A percentile compares a stretch with the other conserved stretches of the same genome.
These are phyloP conservation scores for Camellia oleifera DNA, from an alignment of 179 eudicot genomes.

Conservation along the genomic window DNA sequence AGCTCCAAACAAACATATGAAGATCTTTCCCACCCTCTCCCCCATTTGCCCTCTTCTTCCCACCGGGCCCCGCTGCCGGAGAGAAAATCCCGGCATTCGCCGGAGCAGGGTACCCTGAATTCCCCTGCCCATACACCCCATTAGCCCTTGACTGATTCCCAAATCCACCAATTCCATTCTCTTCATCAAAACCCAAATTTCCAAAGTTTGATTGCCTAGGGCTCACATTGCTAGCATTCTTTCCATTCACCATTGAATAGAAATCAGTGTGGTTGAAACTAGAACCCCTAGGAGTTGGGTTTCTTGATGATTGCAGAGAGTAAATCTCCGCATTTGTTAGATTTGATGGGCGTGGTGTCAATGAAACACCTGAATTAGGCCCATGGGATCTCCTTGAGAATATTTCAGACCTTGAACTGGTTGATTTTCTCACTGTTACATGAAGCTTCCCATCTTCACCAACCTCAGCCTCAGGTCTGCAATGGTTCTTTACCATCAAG, in stretches of 20 bases:
- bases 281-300: slow-evolving; percentile 61
- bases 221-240: slow-evolving; percentile 44
- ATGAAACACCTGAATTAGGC: slow-evolving; percentile 36
- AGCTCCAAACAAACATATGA: slow-evolving; percentile 98
- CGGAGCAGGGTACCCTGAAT: slow-evolving; percentile 59
- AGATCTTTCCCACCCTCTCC: slow-evolving; percentile 69
- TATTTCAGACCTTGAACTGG: slow-evolving; percentile 49
- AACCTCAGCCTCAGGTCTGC: slow-evolving; percentile 48
- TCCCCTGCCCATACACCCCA: slow-evolving; percentile 31
- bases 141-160: slow-evolving; percentile 26
- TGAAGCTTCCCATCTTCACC: slow-evolving; percentile 60
- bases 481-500: slow-evolving; percentile 51
- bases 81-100: slow-evolving; percentile 66
- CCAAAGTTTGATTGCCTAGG: slow-evolving; percentile 64
- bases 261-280: slow-evolving; percentile 53
- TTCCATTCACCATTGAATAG: slow-evolving; percentile 70
- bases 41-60: slow-evolving; percentile 41
- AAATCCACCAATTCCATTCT: slow-evolving; percentile 35
- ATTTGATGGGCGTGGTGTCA: slow-evolving; percentile 63
- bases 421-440: slow-evolving; percentile 49
- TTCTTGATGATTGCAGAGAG: slow-evolving; percentile 54
- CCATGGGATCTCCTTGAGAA: slow-evolving; percentile 55
- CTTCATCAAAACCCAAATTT: slow-evolving; percentile 68
- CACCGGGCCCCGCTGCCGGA: slow-evolving; percentile 42
- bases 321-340: slow-evolving; percentile 66